Base-by-base conservation (phyloP, 768 basidiomycete genomes). In the Pholiota microspora region DNA sequence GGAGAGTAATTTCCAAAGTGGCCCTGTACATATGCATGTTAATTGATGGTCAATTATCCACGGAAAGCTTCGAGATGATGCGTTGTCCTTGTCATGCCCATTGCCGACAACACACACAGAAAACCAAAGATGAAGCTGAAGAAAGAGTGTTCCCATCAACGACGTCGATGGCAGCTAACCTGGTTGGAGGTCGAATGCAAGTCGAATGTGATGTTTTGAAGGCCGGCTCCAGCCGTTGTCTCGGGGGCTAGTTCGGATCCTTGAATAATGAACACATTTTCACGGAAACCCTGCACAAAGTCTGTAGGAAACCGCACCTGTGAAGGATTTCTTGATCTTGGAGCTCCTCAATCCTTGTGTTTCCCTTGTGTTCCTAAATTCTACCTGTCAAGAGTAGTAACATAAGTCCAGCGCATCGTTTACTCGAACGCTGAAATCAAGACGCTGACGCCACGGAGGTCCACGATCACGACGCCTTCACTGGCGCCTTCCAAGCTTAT, bases 21-120 rank as follows among this genome's bases (percentile, higher is more conserved):
- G n/a, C n/a, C n/a, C n/a, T n/a, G n/a, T n/a, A n/a, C n/a, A n/a
- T n/a, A n/a, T n/a, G 38, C 52, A 27, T 9, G 13, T 44, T 31
- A 16, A 38, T 51, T 16, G 38, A 44, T 54, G 55, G n/a, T 55
- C 50, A 56, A 56, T 62, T 54, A 59, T 55, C 42, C 29, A 56
- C 50, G 49, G 36, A 18, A 23, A 16, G 15, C 46, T 18, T 48
- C 27, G 42, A 27, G 32, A 45, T 46, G 40, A 49, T 44, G 47
- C 34, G 21, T 50, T 49, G 54, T 53, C 15, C 27, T 55, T 42
- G 32, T 44, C 52, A 51, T 55, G 28, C 25, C 40, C n/a, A 23
- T 8, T 2, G 16, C 9, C 18, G 40, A 4, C 40, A 23, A 23
- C 7, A 6, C 13, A 23, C 4, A 7, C 13, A 38, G 13, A 18